Evolutionary conservation across 78 protist genomes (phyloP), one percentile per base, ranked within the genome.

Genomic region (Dictyostelium capitatum): DNA sequence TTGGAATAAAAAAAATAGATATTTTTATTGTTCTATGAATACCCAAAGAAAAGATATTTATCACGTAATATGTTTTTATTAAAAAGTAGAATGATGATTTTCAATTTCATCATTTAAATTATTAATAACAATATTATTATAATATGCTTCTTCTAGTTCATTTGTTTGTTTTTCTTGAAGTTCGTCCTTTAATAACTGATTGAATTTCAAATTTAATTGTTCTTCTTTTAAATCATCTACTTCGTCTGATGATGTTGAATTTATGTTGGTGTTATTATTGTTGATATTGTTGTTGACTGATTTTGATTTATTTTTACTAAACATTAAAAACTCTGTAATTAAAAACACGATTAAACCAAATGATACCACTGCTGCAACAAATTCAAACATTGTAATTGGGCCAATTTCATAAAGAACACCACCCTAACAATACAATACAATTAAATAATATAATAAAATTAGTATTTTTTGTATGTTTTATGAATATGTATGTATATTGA

Each of bases 381-480:
- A 72, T 43, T 72, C 17, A 37, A 65, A 83, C 90, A 83, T 83
- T 51, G 56, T 62, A 8, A 72, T 37, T 32, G 90, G 74, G 20
- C 90, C 90, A 28, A 1, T 14, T 14, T 30, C 12, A 3, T 37
- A 43, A 15, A 72, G 14, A 14, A 30, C 17, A 30, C 73, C 73
- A 59, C 69, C 69, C n/a, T n/a, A n/a, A n/a, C n/a, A n/a, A n/a
- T n/a, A n/a, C n/a, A n/a, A n/a, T n/a, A n/a, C n/a, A n/a, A n/a
- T n/a, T n/a, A n/a, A n/a, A n/a, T n/a, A n/a, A n/a, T n/a, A n/a
- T n/a, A n/a, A n/a, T n/a, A n/a, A n/a, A n/a, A n/a, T n/a, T n/a
- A n/a, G n/a, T n/a, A n/a, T n/a, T n/a, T n/a, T n/a, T n/a, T n/a
- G n/a, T n/a, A n/a, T n/a, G 25, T 3, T 19, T 77, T 46, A 1